Conservation (phyloP, 2,329 filamentous ascomycete genomes). For the Cladosporium austrohemisphaericum region DNA sequence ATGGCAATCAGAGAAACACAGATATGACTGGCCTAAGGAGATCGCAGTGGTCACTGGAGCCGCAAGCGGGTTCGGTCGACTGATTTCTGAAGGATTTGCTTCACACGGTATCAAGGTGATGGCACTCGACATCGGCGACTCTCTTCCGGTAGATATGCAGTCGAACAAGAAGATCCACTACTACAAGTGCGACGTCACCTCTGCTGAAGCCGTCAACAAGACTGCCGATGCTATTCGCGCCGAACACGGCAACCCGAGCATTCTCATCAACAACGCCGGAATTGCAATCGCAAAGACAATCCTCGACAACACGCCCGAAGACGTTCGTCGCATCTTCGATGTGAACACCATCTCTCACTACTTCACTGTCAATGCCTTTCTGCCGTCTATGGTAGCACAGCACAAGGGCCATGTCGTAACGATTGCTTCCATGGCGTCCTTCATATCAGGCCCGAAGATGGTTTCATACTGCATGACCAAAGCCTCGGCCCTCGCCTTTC, state of each 20-base stretch:
- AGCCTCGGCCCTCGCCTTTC: conserved; percentile 50
- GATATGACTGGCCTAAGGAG: conserved; percentile 36
- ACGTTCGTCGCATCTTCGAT: conserved; percentile 48
- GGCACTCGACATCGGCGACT: conserved; percentile 36
- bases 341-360: conserved; percentile 53
- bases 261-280: conserved; percentile 50
- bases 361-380: conserved; percentile 49
- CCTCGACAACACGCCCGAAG: conserved; percentile 42
- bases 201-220: conserved; percentile 43
- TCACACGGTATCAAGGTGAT: conserved; percentile 38
- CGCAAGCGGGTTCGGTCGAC: conserved; percentile 37
- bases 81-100: conserved; percentile 34
- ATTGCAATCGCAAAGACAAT: conserved; percentile 48
- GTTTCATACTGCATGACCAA: conserved; percentile 54
- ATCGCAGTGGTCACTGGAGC: conserved; percentile 36
- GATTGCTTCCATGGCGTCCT: conserved; percentile 53
- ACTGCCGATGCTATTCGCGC: conserved; percentile 39
- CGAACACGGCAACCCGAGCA: conserved; percentile 42
- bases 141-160: conserved; percentile 32
- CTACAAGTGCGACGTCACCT: conserved; percentile 48
- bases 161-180: conserved; percentile 34
- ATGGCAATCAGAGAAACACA: conserved; percentile 32
- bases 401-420: conserved; percentile 57
- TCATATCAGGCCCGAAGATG: conserved; percentile 30
- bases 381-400: conserved; percentile 48